Evolutionary conservation across 805 yeast genomes (phyloP), one percentile per base, ranked within the genome.

Genomic region (Suhomyces vadensis): DNA sequence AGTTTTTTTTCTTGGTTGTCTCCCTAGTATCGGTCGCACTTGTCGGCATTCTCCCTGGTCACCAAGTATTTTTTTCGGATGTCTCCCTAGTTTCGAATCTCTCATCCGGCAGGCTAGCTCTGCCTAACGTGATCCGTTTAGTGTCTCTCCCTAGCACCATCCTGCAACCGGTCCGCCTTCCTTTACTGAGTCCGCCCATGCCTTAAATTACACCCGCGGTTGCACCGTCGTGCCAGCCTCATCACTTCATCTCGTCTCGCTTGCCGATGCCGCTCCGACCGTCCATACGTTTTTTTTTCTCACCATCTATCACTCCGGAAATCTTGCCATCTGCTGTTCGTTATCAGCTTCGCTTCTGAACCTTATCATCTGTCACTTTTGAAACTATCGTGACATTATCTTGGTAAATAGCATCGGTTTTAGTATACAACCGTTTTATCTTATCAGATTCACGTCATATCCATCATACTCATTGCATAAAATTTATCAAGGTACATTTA

Each of bases 181-280:
- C n/a, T n/a, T n/a, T n/a, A n/a, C n/a, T n/a, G n/a, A n/a, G 19
- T 4, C 14, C 33, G 14, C 33, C 33, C 33, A 16, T 29, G 33
- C 20, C 20, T 29, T n/a, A 8, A 16, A 29, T 14, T 29, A 29
- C 33, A 29, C 33, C 20, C 33, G 33, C 31, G 14, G 17, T 5
- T 27, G n/a, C n/a, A n/a, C 17, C 19, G 31, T 27, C 31, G 31
- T 27, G 31, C 31, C 31, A 27, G 31, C 33, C 20, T 29, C 33
- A 29, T 29, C 33, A 20, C 20, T n/a, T 20, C 33, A 29, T 16
- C 33, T 8, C n/a, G 19, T 20, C 33, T 29, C 33, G 33, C n/a
- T 27, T 29, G 20, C 33, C 33, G 33, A 29, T 29, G 20, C 33
- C 16, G 19, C 9, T 16, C 33, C 33, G 20, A 29, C 14, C 19